Evolutionary conservation across 192 early-diverging fungal genomes (phyloP), one percentile per base, ranked within the genome.

Genomic region (Linnemannia exigua): DNA sequence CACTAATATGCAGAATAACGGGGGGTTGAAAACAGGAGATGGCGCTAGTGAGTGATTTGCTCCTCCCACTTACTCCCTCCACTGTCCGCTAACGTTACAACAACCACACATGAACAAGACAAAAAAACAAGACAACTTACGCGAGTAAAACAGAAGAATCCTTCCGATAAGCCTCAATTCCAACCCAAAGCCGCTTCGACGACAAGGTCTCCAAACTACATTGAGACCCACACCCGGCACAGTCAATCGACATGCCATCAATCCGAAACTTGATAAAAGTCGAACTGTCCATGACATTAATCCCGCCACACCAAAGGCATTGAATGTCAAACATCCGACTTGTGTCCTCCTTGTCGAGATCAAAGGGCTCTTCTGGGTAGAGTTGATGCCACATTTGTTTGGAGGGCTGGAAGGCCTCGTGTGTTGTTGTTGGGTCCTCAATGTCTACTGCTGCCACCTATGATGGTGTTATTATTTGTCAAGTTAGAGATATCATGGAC

Each of bases 391-490:
- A 74, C 88, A 87, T 89, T 72, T 88, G 44, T 58, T 81, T 76
- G 79, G 78, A 50, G 38, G 69, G 38, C 3, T 15, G 25, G 58
- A 86, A 86, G 2, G 88, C 88, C n/a, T 84, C 87, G 28, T 87
- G 76, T 16, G 76, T 22, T 4, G 90, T 88, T 28, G 81, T 70
- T 47, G 81, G 76, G 35, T 90, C 79, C 36, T 86, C 88, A 36
- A 77, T 81, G 37, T 89, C 90, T 1, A 82, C 63, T 20, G 90
- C 63, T 2, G 73, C 72, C 37, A 87, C 84, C 90, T 90, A 80
- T 46, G 16, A 9, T 5, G 22, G 36, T 17, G 22, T 28, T 2
- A 12, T 1, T n/a, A 7, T 72, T 71, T 37, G n/a, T 22, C 3
- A 33, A 22, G 31, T n/a, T 15, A 52, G 31, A 17, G n/a, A n/a